Evolutionary conservation across 345 rosid genomes (phyloP).

Genomic region (Salix exigua): DNA sequence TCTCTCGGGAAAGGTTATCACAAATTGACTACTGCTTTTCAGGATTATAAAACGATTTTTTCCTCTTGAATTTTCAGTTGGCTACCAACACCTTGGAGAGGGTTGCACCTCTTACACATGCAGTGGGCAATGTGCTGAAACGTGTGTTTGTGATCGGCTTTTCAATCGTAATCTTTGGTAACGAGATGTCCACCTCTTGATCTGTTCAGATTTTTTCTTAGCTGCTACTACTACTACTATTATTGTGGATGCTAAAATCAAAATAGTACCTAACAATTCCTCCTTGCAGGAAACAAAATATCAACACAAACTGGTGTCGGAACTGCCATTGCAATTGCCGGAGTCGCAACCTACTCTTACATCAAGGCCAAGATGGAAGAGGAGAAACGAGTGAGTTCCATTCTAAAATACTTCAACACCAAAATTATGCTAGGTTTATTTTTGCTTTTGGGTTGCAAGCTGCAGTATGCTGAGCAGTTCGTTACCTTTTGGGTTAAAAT

Average conservation of each 20-base stretch:
- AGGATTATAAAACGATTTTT: not conserved
- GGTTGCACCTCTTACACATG: constrained; percentile 96
- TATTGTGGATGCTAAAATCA: not conserved
- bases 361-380: constrained; percentile 93
- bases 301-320: constrained; percentile 92
- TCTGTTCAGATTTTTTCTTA: not conserved
- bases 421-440: not conserved
- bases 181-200: not conserved
- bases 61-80: constrained; percentile 44
- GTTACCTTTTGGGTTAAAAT: not conserved
- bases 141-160: constrained; percentile 96
- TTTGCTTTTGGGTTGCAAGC: not conserved
- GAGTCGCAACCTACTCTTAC: constrained; percentile 78
- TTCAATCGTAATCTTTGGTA: constrained; percentile 81
- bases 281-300: constrained; percentile 74
- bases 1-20: not conserved
- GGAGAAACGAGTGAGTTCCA: constrained; percentile 66
- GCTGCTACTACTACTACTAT: not conserved
- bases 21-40: not conserved
- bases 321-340: constrained; percentile 77
- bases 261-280: constrained; percentile 2
- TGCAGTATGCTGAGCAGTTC: not conserved
- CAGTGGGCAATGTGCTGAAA: constrained; percentile 96
- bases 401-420: not conserved
- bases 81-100: constrained; percentile 97